These are phyloP conservation scores for Flaveria bidentis DNA, from an alignment of 129 eudicot genomes.

Conservation along the genomic window DNA sequence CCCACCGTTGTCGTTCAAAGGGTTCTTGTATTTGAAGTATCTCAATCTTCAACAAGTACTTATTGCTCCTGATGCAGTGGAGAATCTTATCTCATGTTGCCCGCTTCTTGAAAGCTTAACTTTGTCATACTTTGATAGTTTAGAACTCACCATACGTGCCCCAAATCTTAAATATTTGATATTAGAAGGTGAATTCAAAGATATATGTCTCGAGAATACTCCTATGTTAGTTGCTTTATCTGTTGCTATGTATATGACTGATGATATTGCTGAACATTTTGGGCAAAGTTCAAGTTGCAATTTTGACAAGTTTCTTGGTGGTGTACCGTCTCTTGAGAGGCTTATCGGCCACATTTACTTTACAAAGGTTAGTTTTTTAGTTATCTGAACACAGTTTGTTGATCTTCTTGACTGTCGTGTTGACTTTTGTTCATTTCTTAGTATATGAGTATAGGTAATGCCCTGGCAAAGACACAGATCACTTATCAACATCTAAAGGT, in stretches of 20 bases:
- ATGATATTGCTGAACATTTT: constrained; percentile 71
- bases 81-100: constrained; percentile 71
- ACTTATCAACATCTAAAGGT: constrained; percentile 55
- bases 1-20: constrained; percentile 69
- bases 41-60: constrained; percentile 87
- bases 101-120: constrained; percentile 90
- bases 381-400: neutral
- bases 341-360: constrained; percentile 84
- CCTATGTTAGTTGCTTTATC: constrained; percentile 69
- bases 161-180: constrained; percentile 77
- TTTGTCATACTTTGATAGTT: constrained; percentile 81
- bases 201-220: constrained; percentile 74
- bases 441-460: constrained; percentile 87
- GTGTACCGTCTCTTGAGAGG: constrained; percentile 76
- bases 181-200: constrained; percentile 93
- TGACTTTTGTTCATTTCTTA: constrained; percentile 26
- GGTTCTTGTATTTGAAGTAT: constrained; percentile 59
- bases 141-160: constrained; percentile 77
- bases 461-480: constrained; percentile 41
- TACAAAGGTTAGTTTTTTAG: constrained; percentile 60
- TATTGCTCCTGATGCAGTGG: constrained; percentile 69
- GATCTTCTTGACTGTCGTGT: constrained; percentile 1
- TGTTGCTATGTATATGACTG: constrained; percentile 84
- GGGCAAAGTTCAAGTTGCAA: constrained; percentile 90
- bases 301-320: constrained; percentile 88